phyloP scores from a whole-genome alignment of 208 protist species.

The Trypanosomatidae sp. region DNA sequence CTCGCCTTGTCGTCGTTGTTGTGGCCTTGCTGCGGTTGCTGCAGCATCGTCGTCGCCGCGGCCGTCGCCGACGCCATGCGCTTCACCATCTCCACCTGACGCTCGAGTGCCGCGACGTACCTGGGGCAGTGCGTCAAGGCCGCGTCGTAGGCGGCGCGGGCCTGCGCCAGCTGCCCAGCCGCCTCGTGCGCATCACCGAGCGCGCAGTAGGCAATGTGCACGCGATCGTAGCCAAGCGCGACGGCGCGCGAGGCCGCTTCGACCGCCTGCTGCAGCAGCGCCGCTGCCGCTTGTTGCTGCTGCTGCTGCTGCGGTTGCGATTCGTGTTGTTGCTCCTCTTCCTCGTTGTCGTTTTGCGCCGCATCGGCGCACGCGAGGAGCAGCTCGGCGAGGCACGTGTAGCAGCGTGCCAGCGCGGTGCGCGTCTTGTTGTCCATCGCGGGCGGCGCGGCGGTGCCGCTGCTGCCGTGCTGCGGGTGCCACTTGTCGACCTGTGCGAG shows the following conservation, averaged over 20 bases:
- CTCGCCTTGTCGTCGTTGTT: slow-evolving; percentile 9
- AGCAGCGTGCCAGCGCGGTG: slow-evolving; percentile 36
- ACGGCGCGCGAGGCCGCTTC: slow-evolving; percentile 32
- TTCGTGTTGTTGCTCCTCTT: not conserved
- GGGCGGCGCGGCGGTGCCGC: slow-evolving; percentile 1
- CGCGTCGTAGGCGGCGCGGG: slow-evolving; percentile 28
- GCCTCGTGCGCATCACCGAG: slow-evolving; percentile 47
- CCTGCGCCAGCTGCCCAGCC: slow-evolving; percentile 26
- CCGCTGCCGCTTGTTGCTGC: not conserved
- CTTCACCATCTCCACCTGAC: slow-evolving; percentile 34
- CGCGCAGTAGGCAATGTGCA: slow-evolving; percentile 32
- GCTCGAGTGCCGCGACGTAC: slow-evolving; percentile 53
- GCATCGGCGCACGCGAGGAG: slow-evolving; percentile 22
- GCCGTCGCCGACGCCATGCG: slow-evolving; percentile 10
- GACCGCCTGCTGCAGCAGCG: slow-evolving; percentile 17
- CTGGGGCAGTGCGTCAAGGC: slow-evolving; percentile 34
- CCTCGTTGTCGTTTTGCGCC: slow-evolving; percentile 1
- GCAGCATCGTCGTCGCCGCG: too few species aligned
- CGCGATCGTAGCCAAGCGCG: slow-evolving; percentile 49
- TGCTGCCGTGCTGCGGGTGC: slow-evolving; percentile 10
- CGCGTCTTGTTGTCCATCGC: slow-evolving; percentile 21
- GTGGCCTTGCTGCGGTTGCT: not conserved
- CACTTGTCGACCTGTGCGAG: slow-evolving; percentile 26
- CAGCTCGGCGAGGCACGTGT: slow-evolving; percentile 64
- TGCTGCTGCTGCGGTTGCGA: not conserved